A percentile compares a stretch with the other conserved stretches of the same genome.
Evolutionary conservation across 148 eudicot genomes (phyloP).

Genomic region (Rhododendron griersonianum): DNA sequence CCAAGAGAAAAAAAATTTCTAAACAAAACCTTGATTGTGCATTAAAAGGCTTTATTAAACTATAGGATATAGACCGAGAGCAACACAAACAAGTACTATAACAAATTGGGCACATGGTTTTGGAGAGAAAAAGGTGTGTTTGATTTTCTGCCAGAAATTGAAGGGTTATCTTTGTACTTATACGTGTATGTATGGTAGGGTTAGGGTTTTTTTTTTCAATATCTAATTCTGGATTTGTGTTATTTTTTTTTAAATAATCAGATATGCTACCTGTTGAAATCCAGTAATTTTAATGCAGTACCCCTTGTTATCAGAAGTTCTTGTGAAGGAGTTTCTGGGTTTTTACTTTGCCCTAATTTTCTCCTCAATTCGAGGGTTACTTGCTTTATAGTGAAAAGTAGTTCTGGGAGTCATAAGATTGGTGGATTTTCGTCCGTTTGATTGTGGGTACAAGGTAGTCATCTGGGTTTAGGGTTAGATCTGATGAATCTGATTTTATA

Average conservation of each 20-base stretch:
- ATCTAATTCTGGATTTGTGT: neutral
- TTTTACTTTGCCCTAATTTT: slow-evolving; percentile 5
- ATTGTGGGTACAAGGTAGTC: neutral
- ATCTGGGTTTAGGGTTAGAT: slow-evolving; percentile 32
- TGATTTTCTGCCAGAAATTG: neutral
- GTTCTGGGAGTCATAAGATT: slow-evolving; percentile 11
- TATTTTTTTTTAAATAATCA: neutral
- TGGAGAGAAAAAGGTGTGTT: neutral
- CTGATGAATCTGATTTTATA: slow-evolving; percentile 21
- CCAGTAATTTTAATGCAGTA: neutral
- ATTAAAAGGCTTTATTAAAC: neutral
- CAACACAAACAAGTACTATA: neutral
- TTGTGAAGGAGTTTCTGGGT: slow-evolving; percentile 6
- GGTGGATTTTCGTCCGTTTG: neutral
- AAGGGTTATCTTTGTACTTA: neutral
- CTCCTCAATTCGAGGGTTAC: slow-evolving; percentile 1
- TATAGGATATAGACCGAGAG: neutral
- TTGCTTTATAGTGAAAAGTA: neutral
- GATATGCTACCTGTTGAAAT: neutral
- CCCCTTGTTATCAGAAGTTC: neutral
- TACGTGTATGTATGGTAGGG: neutral
- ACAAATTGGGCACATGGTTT: slow-evolving; percentile 8
- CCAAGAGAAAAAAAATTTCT: neutral
- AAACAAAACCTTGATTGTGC: neutral
- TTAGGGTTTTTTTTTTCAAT: neutral